Base-by-base conservation (phyloP, 352 stramenopile genomes). In the Phytopythium mirpurense region DNA sequence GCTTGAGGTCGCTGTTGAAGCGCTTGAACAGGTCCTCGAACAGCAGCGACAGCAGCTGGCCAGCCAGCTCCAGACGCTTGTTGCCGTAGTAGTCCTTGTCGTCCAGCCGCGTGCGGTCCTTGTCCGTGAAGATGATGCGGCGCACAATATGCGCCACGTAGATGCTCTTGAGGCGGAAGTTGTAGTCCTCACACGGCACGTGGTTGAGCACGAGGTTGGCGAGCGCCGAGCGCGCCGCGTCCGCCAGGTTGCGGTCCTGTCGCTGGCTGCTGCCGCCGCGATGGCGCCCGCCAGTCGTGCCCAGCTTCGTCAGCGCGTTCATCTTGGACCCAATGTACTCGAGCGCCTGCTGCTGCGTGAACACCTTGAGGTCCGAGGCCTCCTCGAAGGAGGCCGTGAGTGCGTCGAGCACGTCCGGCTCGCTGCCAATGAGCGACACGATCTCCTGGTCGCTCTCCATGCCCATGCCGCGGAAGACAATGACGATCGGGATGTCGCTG, bases 21-120 rank as follows among this genome's bases (percentile, higher is more conserved):
- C 96, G 84, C 77, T 98, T 98, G 74, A 98, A 98, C 16, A 98
- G 51, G 77, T 99, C 96, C 71, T 99, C 97, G 79, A 99, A 99
- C 15, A 99, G 78, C 38, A 99, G 71, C 29, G 91, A 98, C 18
- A 99, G 80, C 44, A 99, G 71, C 74, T 98, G 97, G 24, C 97
- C 97, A 11, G 97, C 96, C 23, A 99, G 79, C 67, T 99, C 97
- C n/a, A 99, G 71, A 49, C 97, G 86, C 74, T 99, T 99, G 75
- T 99, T 99, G 23, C 97, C 97, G 63, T 99, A 99, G 74, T 99
- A 99, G 74, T 99, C 97, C 70, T 99, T 99, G 72, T 99, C 96
- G 67, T 98, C 96, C 47, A 99, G 72, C 9, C 78, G 81, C 54
- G 81, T 92, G 51, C 93, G 75, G 59, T 95, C 82, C 61, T 88